These are phyloP conservation scores for Neurospora sp. DNA, from an alignment of 2,329 filamentous ascomycete genomes.

Conservation along the genomic window DNA sequence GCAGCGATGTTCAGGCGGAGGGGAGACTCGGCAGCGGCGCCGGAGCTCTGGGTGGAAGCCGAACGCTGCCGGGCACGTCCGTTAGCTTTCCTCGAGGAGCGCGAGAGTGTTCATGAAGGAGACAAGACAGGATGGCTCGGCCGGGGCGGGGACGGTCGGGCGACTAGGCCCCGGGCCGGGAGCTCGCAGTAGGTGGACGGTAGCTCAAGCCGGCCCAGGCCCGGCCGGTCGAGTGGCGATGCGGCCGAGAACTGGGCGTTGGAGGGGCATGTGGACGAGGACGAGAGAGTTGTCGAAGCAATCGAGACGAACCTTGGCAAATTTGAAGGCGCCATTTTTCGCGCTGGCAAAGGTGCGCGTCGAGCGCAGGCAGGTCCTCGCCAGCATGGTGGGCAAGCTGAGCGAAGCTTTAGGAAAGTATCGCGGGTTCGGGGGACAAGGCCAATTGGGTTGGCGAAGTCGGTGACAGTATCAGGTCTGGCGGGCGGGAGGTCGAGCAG, in stretches of 20 bases:
- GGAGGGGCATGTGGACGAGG: conserved; percentile 4
- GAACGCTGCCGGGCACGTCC: conserved; percentile 38
- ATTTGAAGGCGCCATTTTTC: conserved; percentile 60
- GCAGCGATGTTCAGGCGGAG: conserved; percentile 80
- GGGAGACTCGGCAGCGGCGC: conserved; percentile 61
- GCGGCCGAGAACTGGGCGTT: not conserved
- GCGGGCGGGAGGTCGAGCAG: conserved; percentile 16
- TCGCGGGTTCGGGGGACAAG: conserved; percentile 23
- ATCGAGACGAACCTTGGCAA: conserved; percentile 58
- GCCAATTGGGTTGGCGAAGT: conserved; percentile 29
- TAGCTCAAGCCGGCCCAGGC: not conserved
- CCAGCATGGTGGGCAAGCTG: conserved; percentile 67
- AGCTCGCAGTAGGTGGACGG: not conserved
- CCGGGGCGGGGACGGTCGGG: not conserved
- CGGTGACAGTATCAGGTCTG: conserved; percentile 18
- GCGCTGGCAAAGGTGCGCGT: conserved; percentile 75
- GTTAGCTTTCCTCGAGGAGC: conserved; percentile 12
- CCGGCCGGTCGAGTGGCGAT: conserved; percentile 8
- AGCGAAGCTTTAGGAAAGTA: conserved; percentile 26
- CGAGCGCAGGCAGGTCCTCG: conserved; percentile 82
- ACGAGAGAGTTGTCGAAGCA: not conserved
- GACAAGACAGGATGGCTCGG: not conserved
- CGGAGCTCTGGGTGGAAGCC: conserved; percentile 63
- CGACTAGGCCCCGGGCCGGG: not conserved
- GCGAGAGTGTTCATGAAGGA: not conserved